These are phyloP conservation scores for Aureobasidium sp. DNA, from an alignment of 2,329 filamentous ascomycete genomes.

Conservation along the genomic window DNA sequence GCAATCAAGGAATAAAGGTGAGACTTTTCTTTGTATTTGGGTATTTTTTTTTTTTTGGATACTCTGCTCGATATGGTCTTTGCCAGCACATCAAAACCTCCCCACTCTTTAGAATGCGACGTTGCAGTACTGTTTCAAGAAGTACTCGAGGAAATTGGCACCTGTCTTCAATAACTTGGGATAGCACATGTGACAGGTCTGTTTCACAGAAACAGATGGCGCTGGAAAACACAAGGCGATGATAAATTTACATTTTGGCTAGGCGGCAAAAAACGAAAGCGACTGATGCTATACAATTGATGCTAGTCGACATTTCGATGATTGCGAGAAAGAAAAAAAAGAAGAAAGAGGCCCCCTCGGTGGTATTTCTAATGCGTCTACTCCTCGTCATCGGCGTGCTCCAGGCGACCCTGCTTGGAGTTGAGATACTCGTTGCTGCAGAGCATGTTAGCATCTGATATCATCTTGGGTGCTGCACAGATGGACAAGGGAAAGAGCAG, in stretches of 20 bases:
- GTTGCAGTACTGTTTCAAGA: too few species aligned
- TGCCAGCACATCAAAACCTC: too few species aligned
- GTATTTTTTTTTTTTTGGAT: too few species aligned
- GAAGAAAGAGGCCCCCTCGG: background rate
- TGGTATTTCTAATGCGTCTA: slow-evolving; percentile 19
- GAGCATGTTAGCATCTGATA: slow-evolving; percentile 17
- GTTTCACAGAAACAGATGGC: background rate
- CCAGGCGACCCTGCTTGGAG: slow-evolving; percentile 64
- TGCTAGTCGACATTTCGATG: slow-evolving; percentile 14
- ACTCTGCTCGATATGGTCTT: too few species aligned
- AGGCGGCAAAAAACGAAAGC: background rate
- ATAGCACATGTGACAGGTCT: too few species aligned
- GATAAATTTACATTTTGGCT: slow-evolving; percentile 10
- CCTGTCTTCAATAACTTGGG: too few species aligned
- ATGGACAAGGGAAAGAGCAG: background rate
- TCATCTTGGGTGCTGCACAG: background rate
- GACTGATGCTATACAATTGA: slow-evolving; percentile 15
- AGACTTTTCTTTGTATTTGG: too few species aligned
- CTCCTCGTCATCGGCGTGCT: slow-evolving; percentile 43
- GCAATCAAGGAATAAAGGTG: too few species aligned
- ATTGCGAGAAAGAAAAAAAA: background rate
- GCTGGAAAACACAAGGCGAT: background rate
- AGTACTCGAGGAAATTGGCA: too few species aligned
- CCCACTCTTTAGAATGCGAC: too few species aligned
- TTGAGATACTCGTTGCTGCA: slow-evolving; percentile 72